Evolutionary conservation across 148 eudicot genomes (phyloP), one percentile per base, ranked within the genome.

Genomic region (Agrostemma githago): DNA sequence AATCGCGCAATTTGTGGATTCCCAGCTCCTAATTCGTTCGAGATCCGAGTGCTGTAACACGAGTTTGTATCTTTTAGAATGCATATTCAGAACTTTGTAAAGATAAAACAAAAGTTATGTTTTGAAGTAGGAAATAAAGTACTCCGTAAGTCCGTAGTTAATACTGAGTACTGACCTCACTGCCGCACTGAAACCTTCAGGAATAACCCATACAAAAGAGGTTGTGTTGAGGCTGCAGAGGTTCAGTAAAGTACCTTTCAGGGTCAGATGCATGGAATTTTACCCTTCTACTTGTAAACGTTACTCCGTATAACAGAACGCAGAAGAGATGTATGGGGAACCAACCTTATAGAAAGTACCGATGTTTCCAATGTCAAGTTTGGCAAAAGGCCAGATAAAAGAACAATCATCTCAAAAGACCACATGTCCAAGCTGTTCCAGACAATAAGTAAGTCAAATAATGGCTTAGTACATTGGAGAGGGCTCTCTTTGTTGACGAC

Each of bases 81-180:
- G 51, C 64, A 71, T 70, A 54, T 69, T 8, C 72, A n/a, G 26
- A 66, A 60, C 19, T 62, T 21, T 21, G 61, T 11, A 41, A 20
- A 59, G 21, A 38, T 54, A n/a, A 26, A 26, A 26, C 34, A 26
- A 12, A 11, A 5, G 10, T 34, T 6, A 2, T 12, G 66, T 56
- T 39, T 53, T 39, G 38, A 14, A 37, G 54, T 17, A n/a, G n/a
- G 5, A 56, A 15, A 19, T 6, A 20, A 66, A 17, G n/a, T 20
- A 12, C 12, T n/a, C n/a, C n/a, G n/a, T n/a, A n/a, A n/a, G n/a
- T n/a, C n/a, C n/a, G n/a, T n/a, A n/a, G n/a, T n/a, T n/a, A n/a
- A n/a, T n/a, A n/a, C n/a, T n/a, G n/a, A n/a, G n/a, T n/a, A n/a
- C 80, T 70, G 5, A 92, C 98, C 96, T 90, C 21, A 89, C 90